phyloP scores from a whole-genome alignment of 768 basidiomycete species.

The Glaciozyma martinii region DNA sequence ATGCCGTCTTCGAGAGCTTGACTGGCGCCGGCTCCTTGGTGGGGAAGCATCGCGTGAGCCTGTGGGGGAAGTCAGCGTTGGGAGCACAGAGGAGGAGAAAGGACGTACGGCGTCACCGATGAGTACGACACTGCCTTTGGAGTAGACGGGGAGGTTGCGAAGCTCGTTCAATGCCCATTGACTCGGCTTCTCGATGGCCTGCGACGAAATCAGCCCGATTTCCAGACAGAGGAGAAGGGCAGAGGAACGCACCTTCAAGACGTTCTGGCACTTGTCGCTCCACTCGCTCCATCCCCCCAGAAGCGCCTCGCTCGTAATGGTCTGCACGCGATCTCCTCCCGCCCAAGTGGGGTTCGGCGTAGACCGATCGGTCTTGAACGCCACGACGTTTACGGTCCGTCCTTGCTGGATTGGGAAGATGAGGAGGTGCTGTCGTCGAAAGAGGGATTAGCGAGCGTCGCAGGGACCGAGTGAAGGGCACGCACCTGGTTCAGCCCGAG shows the following conservation, averaged over 20 bases:
- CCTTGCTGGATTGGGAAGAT: not conserved
- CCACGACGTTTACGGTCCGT: not conserved
- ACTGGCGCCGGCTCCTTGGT: not conserved
- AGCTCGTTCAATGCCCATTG: not conserved
- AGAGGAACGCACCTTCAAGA: not conserved
- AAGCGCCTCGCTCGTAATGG: not conserved
- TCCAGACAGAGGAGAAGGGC: not conserved
- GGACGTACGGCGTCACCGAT: not conserved
- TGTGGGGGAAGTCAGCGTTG: not conserved
- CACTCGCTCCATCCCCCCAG: not conserved
- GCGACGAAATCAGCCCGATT: not conserved
- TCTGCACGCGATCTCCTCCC: not conserved
- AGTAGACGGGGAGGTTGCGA: not conserved
- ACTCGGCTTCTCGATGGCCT: not conserved
- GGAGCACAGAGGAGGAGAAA: not conserved
- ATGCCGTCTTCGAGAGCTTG: not conserved
- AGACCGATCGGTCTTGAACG: not conserved
- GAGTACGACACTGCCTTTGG: not conserved
- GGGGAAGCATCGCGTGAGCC: not conserved
- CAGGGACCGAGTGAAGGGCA: not conserved
- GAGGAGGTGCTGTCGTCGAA: not conserved
- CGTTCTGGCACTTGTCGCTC: not conserved
- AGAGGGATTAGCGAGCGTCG: not conserved
- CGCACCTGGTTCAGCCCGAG: not conserved
- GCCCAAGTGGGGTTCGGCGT: not conserved